A percentile compares a stretch with the other conserved stretches of the same genome.
Conservation (phyloP, 768 basidiomycete genomes). For the Trametopsis cervina region DNA sequence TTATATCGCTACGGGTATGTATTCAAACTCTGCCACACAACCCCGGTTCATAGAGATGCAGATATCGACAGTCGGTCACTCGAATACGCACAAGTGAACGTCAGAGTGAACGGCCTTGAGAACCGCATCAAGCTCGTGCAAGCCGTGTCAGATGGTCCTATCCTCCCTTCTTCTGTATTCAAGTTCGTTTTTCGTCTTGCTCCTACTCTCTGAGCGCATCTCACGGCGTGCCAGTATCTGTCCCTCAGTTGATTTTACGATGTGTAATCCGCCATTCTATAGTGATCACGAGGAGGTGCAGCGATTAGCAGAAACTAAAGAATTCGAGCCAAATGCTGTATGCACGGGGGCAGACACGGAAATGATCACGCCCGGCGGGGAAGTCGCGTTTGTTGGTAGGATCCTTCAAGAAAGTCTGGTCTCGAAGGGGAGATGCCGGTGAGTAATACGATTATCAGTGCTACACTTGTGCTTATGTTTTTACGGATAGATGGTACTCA, state of each 20-base stretch:
- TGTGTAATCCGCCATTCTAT: constrained; percentile 99
- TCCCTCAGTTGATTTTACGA: constrained; percentile 51
- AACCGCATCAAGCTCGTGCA: constrained; percentile 43
- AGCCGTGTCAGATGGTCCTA: constrained; percentile 28
- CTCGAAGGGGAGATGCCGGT: constrained; percentile 53
- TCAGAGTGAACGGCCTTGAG: constrained; percentile 48
- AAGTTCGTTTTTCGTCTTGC: constrained; percentile 5
- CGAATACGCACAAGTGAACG: constrained; percentile 45
- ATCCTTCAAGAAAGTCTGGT: constrained; percentile 74
- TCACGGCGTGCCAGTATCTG: background rate
- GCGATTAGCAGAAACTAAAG: constrained; percentile 55
- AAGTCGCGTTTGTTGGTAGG: constrained; percentile 62
- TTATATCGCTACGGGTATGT: constrained; percentile 64
- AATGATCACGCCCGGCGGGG: constrained; percentile 88
- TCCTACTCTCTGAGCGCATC: constrained; percentile 1
- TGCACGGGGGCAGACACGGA: constrained; percentile 85
- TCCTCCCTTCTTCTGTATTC: constrained; percentile 34
- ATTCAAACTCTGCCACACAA: background rate
- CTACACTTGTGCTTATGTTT: background rate
- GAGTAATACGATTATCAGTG: constrained; percentile 11
- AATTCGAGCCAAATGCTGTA: constrained; percentile 63
- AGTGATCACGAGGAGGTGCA: constrained; percentile 61
- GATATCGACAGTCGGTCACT: constrained; percentile 70
- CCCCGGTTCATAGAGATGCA: constrained; percentile 20
- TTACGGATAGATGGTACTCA: constrained; percentile 71